Conservation (phyloP, 2,329 filamentous ascomycete genomes). For the Penicillium verrucosum region DNA sequence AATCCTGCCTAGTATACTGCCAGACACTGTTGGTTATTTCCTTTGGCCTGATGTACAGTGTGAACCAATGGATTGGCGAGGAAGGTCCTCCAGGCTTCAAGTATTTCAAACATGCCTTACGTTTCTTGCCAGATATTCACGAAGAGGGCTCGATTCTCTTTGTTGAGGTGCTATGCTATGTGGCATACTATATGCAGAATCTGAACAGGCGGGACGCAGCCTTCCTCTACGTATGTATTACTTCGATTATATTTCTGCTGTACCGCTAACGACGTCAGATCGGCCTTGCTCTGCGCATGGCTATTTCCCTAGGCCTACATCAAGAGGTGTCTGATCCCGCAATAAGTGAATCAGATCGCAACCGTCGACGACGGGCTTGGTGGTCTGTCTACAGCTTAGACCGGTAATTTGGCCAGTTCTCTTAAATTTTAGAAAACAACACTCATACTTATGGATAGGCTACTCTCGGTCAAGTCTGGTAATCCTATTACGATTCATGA, state of each 20-base stretch:
- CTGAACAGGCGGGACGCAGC: conserved; percentile 55
- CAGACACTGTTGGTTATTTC: conserved; percentile 54
- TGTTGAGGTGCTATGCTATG: conserved; percentile 54
- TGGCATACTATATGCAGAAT: conserved; percentile 58
- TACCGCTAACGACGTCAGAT: conserved; percentile 32
- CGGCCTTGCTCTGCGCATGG: conserved; percentile 56
- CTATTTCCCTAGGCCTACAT: conserved; percentile 55
- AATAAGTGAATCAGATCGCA: conserved; percentile 44
- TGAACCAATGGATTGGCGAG: conserved; percentile 55
- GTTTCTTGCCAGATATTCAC: conserved; percentile 54
- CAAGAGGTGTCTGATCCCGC: conserved; percentile 47
- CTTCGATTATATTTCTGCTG: not conserved
- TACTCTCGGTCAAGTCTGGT: conserved; percentile 54
- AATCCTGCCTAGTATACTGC: conserved; percentile 51
- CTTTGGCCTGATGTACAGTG: conserved; percentile 56
- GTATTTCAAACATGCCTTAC: conserved; percentile 53
- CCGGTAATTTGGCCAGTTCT: conserved; percentile 26
- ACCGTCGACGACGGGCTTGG: conserved; percentile 54
- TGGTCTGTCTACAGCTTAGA: conserved; percentile 58
- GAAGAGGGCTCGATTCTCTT: conserved; percentile 55
- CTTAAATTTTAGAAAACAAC: not conserved
- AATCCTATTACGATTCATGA: conserved; percentile 56
- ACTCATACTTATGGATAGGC: conserved; percentile 24
- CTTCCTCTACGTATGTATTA: conserved; percentile 47
- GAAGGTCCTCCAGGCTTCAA: conserved; percentile 55